These are phyloP conservation scores for Backusella parvicylindrica DNA, from an alignment of 192 early-diverging fungal species.

Conservation along the genomic window DNA sequence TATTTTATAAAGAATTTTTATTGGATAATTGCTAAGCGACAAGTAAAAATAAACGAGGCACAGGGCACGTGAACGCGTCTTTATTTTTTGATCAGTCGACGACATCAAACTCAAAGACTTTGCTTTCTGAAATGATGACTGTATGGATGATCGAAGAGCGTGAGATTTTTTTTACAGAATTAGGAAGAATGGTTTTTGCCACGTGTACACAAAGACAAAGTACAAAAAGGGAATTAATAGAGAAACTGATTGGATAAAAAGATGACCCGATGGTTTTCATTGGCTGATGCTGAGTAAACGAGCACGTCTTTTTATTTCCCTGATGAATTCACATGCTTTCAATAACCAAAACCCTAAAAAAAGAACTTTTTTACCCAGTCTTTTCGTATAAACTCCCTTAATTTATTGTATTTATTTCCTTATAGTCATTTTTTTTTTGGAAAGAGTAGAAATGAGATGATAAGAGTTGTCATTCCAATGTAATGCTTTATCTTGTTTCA, in stretches of 20 bases:
- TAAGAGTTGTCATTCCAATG: background rate
- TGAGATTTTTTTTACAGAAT: background rate
- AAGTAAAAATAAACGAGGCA: too few relatives aligned
- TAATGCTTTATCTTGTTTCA: background rate
- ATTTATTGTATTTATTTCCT: background rate
- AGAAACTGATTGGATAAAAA: background rate
- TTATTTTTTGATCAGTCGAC: background rate
- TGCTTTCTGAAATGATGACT: too few relatives aligned
- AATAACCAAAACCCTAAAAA: background rate
- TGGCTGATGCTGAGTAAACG: background rate
- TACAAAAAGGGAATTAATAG: background rate
- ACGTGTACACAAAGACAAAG: background rate
- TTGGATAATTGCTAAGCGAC: too few relatives aligned
- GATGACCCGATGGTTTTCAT: background rate
- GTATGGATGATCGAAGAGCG: too few relatives aligned
- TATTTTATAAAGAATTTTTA: too few relatives aligned
- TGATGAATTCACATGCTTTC: constrained; percentile 1
- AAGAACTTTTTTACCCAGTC: background rate
- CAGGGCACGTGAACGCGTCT: too few relatives aligned
- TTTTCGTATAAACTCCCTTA: background rate
- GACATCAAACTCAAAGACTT: too few relatives aligned
- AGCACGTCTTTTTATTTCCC: background rate
- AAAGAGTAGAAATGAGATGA: background rate
- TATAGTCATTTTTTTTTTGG: background rate
- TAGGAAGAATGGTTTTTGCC: background rate